phyloP scores from a whole-genome alignment of 75 land plant genomes.

The Cupressus sempervirens region DNA sequence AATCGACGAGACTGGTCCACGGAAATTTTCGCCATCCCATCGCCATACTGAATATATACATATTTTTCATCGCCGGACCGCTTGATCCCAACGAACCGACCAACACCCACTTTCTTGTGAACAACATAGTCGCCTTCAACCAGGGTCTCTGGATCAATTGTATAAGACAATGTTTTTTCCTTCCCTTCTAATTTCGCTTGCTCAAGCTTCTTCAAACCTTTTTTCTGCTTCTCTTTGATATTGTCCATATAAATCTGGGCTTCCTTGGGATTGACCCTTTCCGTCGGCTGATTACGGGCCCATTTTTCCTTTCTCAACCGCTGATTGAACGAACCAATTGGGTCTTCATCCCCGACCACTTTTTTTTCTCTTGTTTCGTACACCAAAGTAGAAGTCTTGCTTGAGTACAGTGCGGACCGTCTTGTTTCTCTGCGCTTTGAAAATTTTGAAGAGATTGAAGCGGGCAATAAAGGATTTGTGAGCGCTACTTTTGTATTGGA shows the following conservation, averaged over 20 bases:
- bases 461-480: background rate
- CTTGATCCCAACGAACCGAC: constrained; percentile 72
- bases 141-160: constrained; percentile 83
- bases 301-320: background rate
- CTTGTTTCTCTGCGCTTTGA: background rate
- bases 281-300: background rate
- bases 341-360: background rate
- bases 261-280: constrained; percentile 41
- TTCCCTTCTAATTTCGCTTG: constrained; percentile 18
- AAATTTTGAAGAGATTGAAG: background rate
- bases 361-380: background rate
- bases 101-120: constrained; percentile 92
- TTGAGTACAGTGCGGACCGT: background rate
- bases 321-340: constrained; percentile 2
- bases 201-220: constrained; percentile 65
- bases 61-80: constrained; percentile 50
- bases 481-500: background rate
- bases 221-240: constrained; percentile 69
- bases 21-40: constrained; percentile 97
- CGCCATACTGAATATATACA: constrained; percentile 83
- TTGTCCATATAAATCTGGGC: constrained; percentile 56
- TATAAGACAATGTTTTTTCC: constrained; percentile 33
- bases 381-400: background rate
- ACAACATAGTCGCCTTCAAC: constrained; percentile 85
- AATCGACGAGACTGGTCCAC: constrained; percentile 73